Evolutionary conservation across 441 rosid genomes (phyloP), one percentile per base, ranked within the genome.

Genomic region (Biscutella auriculata): DNA sequence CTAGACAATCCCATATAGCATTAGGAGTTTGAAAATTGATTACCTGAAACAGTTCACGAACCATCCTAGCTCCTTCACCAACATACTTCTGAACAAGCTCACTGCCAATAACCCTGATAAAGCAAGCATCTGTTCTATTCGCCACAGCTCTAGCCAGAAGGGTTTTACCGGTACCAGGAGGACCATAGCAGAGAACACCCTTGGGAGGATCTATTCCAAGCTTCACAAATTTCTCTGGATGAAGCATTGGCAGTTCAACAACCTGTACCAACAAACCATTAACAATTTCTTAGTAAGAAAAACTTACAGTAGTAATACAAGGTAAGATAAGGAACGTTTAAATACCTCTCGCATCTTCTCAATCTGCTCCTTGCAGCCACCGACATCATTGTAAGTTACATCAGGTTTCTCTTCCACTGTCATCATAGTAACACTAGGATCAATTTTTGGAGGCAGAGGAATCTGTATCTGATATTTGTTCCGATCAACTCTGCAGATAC

Each of bases 371-470:
- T 92, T 92, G 53, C 98, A 92, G 54, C 98, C 98, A 40, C 98
- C 98, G 58, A 92, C 98, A 65, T 92, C 98, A 73, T 86, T 88
- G 70, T 92, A 92, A 4, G 98, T 92, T 21, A 92, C 98, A 71
- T 92, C 98, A 13, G 98, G 98, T 61, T 92, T 92, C 75, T 92
- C 98, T 77, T 92, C 98, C 9, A 88, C 98, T 0, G 95, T 92
- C 98, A 92, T 92, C 98, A 92, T 92, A 34, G 96, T 92, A 41
- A 92, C 98, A 66, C 94, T 88, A 28, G 98, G 98, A 78, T 92
- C 98, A 52, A 92, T 92, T 64, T 92, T 92, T 1, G 98, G 98
- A 61, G 98, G 98, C 69, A 86, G 75, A 8, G 98, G 98, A 60
- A 92, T 92, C 71, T 92, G 98, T 44, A 92, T 92, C 75, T 92